Conservation (phyloP, 768 basidiomycete genomes). For the Lyophyllum atratum region DNA sequence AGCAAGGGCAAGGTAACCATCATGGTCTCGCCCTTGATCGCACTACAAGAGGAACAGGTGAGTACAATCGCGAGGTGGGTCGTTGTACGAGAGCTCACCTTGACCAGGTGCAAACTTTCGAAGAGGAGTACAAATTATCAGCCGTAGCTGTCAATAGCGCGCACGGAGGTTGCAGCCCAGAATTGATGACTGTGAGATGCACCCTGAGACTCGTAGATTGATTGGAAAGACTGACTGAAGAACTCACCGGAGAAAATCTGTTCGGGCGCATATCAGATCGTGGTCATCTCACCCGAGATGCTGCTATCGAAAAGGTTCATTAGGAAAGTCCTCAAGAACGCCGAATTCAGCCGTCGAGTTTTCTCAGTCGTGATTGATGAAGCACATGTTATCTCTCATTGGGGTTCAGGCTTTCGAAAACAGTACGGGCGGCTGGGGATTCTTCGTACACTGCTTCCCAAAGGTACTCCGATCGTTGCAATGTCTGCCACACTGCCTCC, state of each 20-base stretch:
- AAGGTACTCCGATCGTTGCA: not conserved
- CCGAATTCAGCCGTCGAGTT: not conserved
- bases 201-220: too few relatives aligned
- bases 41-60: slow-evolving; percentile 35
- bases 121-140: not conserved
- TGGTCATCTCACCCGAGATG: not conserved
- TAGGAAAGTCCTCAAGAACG: not conserved
- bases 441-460: not conserved
- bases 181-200: too few relatives aligned
- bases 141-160: not conserved
- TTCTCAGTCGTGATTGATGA: not conserved
- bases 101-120: not conserved
- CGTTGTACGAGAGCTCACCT: not conserved
- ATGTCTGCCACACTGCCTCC: slow-evolving; percentile 16
- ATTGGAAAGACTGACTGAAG: not conserved
- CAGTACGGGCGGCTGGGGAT: not conserved
- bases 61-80: not conserved
- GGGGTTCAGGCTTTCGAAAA: not conserved
- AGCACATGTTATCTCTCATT: not conserved
- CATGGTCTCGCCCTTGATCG: slow-evolving; percentile 39
- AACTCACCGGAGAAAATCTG: not conserved
- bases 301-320: not conserved
- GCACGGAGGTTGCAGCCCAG: not conserved
- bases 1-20: slow-evolving; percentile 33
- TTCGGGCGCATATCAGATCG: not conserved